Conservation (phyloP, 2,329 filamentous ascomycete species). For the Aspergillus hortae region DNA sequence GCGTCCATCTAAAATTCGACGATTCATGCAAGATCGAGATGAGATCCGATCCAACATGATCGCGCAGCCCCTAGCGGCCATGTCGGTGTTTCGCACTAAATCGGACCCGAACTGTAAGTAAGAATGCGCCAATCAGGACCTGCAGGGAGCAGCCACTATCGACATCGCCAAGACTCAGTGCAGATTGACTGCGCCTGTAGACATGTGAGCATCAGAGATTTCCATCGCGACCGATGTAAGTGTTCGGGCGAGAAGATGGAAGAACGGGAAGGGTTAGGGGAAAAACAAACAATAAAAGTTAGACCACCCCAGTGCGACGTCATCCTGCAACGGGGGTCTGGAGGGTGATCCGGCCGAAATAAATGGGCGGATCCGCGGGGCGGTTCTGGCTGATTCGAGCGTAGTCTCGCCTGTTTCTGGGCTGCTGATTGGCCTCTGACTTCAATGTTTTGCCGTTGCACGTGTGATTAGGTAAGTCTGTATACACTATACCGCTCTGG, state of each 20-base stretch:
- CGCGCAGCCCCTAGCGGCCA: neutral
- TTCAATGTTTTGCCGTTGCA: neutral
- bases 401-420: neutral
- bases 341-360: neutral
- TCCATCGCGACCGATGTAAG: too few species aligned
- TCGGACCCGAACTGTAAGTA: neutral
- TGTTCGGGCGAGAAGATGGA: neutral
- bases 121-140: neutral
- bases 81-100: neutral
- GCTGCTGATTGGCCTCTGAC: neutral
- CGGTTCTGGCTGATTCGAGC: conserved; percentile 13
- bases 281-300: neutral
- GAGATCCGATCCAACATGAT: conserved; percentile 3
- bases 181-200: too few species aligned
- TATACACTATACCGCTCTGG: conserved; percentile 1
- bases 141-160: too few species aligned
- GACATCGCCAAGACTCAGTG: too few species aligned
- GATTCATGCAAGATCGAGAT: conserved; percentile 1
- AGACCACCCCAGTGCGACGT: neutral
- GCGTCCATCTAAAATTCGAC: neutral
- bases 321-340: neutral
- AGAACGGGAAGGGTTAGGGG: neutral
- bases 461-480: conserved; percentile 1
- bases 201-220: too few species aligned
- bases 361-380: conserved; percentile 4